Percentiles rank a stretch among this genome's conserved stretches.
Conservation (phyloP, 2,329 filamentous ascomycete genomes). For the Colletotrichum navitas region DNA sequence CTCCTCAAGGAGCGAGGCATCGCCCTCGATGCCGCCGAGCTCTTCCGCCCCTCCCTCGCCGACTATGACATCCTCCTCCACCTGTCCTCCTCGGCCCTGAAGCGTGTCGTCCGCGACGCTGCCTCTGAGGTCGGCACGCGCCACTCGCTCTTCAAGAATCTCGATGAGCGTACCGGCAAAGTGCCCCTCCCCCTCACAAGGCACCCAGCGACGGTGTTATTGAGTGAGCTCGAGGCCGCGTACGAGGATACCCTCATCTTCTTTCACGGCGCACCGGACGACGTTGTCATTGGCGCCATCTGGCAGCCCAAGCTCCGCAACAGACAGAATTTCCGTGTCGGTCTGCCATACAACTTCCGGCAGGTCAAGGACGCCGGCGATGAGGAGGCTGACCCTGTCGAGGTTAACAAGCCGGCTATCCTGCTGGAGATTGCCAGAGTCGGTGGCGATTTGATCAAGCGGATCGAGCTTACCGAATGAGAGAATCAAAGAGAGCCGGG, state of each 20-base stretch:
- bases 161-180: constrained; percentile 70
- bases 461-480: constrained; percentile 65
- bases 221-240: constrained; percentile 74
- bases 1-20: constrained; percentile 67
- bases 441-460: constrained; percentile 75
- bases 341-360: constrained; percentile 72
- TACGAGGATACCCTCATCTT: constrained; percentile 82
- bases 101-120: constrained; percentile 55
- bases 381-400: constrained; percentile 62
- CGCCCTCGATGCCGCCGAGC: constrained; percentile 64
- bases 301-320: constrained; percentile 69
- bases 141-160: constrained; percentile 80
- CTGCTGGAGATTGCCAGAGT: constrained; percentile 79
- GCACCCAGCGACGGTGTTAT: constrained; percentile 72
- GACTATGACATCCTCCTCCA: constrained; percentile 92
- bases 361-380: constrained; percentile 45
- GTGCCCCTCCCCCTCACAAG: constrained; percentile 64
- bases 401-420: constrained; percentile 76
- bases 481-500: background rate
- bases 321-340: constrained; percentile 75
- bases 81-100: constrained; percentile 69
- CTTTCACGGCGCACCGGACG: constrained; percentile 76
- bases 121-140: constrained; percentile 52
- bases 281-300: constrained; percentile 66
- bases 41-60: constrained; percentile 79